Percentiles rank a stretch among this genome's conserved stretches.
phyloP scores from a whole-genome alignment of 768 basidiomycete genomes.

The Calocera viscosa region DNA sequence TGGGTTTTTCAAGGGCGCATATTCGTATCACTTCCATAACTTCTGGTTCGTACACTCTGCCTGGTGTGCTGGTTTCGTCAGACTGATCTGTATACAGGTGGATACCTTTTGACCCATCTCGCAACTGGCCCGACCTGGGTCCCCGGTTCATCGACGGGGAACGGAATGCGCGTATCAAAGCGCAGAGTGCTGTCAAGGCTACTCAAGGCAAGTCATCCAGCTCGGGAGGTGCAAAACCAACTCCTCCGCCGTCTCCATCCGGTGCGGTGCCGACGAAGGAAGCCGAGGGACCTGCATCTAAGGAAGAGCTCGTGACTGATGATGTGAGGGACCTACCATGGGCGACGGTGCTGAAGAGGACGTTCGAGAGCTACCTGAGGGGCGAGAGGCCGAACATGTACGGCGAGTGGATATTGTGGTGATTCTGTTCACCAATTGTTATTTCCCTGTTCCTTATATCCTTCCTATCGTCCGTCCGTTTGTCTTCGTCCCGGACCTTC shows the following conservation, averaged over 20 bases:
- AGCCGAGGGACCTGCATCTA: slow-evolving; percentile 11
- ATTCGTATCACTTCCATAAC: slow-evolving; percentile 93
- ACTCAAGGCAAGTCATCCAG: slow-evolving; percentile 20
- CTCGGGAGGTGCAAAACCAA: slow-evolving; percentile 25
- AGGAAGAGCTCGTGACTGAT: slow-evolving; percentile 33
- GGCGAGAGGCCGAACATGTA: slow-evolving; percentile 93
- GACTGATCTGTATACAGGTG: slow-evolving; percentile 45
- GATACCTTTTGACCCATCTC: slow-evolving; percentile 82
- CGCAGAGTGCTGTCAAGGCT: slow-evolving; percentile 10
- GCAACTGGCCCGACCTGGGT: slow-evolving; percentile 95
- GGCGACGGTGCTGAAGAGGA: slow-evolving; percentile 89
- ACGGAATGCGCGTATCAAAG: slow-evolving; percentile 40
- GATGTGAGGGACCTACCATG: slow-evolving; percentile 79
- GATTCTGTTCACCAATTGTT: slow-evolving; percentile 22
- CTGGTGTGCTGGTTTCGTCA: background rate
- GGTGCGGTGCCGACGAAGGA: slow-evolving; percentile 5
- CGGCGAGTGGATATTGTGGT: slow-evolving; percentile 60
- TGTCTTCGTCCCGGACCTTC: slow-evolving; percentile 1
- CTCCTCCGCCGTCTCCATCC: background rate
- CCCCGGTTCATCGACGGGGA: slow-evolving; percentile 65
- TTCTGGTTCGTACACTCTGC: slow-evolving; percentile 48
- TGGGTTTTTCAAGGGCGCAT: slow-evolving; percentile 92
- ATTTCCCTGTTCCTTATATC: background rate
- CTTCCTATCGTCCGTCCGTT: background rate
- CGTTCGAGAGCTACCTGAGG: slow-evolving; percentile 84